Evolutionary conservation across 2,329 filamentous ascomycete genomes (phyloP), one percentile per base, ranked within the genome.

Genomic region (Venturia carpophila): DNA sequence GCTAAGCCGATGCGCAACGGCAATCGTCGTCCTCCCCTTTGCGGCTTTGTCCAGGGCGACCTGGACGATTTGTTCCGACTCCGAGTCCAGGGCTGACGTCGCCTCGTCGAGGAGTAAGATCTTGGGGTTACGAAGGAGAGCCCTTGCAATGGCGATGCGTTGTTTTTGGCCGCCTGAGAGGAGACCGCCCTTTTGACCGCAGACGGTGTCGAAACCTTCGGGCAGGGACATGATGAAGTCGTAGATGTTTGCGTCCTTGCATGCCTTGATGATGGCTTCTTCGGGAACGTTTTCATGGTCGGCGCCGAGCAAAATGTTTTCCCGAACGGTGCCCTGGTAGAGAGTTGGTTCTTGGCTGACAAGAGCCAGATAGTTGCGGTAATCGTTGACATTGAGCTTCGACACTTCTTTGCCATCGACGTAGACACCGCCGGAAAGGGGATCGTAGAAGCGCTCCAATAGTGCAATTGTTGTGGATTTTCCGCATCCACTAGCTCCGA

Each of bases 261-360:
- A 96, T 1, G 90, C 92, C 71, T 87, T 84, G 64, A 89, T 82
- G 63, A 97, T 82, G 1, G 83, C 83, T 65, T 87, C 85, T 66
- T 97, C 91, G 0, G 85, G 76, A 0, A 94, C 83, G 37, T 87
- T 80, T 6, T 88, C 84, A 15, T 82, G 79, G 9, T 88, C 79
- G 47, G 86, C 85, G 13, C 92, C 75, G 1, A 97, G 83, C 5
- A 96, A 77, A 68, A 97, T 91, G 73, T 97, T 97, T 42, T 97
- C 92, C 69, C 83, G 85, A 71, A 99, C 91, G 0, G 89, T 92
- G 55, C 93, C 94, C 75, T 96, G 92, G 77, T 97, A 99, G 0
- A 99, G 79, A 0, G 93, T 96, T 0, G 94, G 93, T 74, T 97
- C 94, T 73, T 97, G 94, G 42, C 89, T 92, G 17, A 99, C 93